Conservation (phyloP, 2,329 filamentous ascomycete species). For the Fusarium bulbicola region DNA sequence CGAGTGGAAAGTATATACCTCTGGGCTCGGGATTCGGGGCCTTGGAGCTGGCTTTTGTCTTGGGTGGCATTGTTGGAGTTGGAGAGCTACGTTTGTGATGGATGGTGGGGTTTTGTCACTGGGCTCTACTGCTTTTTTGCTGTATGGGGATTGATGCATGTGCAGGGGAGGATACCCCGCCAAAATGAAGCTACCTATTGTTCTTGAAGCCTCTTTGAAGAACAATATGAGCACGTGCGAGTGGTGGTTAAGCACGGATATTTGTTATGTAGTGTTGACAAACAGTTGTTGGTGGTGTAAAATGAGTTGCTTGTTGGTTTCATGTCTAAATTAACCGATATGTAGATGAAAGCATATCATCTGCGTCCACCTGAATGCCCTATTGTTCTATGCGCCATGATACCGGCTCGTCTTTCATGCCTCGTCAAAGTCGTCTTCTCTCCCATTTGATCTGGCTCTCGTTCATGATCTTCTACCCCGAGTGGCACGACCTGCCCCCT, state of each 20-base stretch:
- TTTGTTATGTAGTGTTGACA: background rate
- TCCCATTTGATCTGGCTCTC: background rate
- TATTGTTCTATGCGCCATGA: slow-evolving; percentile 12
- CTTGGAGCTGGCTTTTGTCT: slow-evolving; percentile 50
- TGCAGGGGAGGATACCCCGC: slow-evolving; percentile 36
- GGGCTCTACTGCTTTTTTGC: slow-evolving; percentile 34
- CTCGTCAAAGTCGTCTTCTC: background rate
- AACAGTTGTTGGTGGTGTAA: slow-evolving; percentile 2
- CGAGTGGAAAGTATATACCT: slow-evolving; percentile 7
- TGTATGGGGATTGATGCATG: slow-evolving; percentile 20
- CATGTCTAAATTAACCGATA: background rate
- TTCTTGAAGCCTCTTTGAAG: slow-evolving; percentile 19
- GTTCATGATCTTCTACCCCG: background rate
- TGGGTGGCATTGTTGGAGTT: slow-evolving; percentile 49
- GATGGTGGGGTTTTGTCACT: slow-evolving; percentile 40
- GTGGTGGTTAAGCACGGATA: background rate
- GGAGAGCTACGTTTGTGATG: slow-evolving; percentile 37
- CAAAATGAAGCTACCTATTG: slow-evolving; percentile 39
- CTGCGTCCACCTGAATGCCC: background rate
- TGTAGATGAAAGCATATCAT: background rate
- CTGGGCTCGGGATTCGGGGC: slow-evolving; percentile 36
- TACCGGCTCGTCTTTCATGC: background rate
- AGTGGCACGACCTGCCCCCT: background rate
- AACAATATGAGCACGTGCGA: slow-evolving; percentile 25
- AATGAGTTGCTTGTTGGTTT: background rate